These are phyloP conservation scores for Cryphonectria japonica DNA, from an alignment of 2,329 filamentous ascomycete genomes.

Conservation along the genomic window DNA sequence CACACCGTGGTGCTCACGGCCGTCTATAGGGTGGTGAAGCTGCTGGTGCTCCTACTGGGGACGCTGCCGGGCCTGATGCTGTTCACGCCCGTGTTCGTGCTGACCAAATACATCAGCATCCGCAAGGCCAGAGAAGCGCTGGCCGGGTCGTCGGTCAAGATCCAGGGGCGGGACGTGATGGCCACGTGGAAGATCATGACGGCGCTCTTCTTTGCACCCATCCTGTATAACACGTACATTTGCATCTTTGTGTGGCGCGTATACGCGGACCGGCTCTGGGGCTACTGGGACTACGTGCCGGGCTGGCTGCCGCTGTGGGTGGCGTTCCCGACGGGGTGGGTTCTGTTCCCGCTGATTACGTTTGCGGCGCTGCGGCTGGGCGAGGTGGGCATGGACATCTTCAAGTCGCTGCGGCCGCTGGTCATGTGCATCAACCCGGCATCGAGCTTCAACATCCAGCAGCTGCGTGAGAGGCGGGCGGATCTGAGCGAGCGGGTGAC, in stretches of 20 bases:
- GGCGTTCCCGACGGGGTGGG: slow-evolving; percentile 73
- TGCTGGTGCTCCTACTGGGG: slow-evolving; percentile 74
- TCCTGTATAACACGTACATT: slow-evolving; percentile 82
- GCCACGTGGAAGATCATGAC: slow-evolving; percentile 93
- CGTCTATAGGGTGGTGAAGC: slow-evolving; percentile 78
- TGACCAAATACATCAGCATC: slow-evolving; percentile 79
- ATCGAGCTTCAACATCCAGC: slow-evolving; percentile 81
- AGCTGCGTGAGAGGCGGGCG: slow-evolving; percentile 72
- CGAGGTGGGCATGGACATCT: slow-evolving; percentile 98
- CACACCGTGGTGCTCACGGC: slow-evolving; percentile 75
- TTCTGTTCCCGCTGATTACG: slow-evolving; percentile 84
- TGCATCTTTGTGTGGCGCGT: slow-evolving; percentile 75
- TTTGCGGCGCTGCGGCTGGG: slow-evolving; percentile 94
- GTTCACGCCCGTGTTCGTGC: slow-evolving; percentile 86
- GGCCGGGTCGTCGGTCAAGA: slow-evolving; percentile 84
- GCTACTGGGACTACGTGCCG: slow-evolving; percentile 82
- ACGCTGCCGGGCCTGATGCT: slow-evolving; percentile 86
- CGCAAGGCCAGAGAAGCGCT: slow-evolving; percentile 83
- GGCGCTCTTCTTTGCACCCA: slow-evolving; percentile 80
- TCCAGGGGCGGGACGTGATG: slow-evolving; percentile 86
- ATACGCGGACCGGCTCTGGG: slow-evolving; percentile 79
- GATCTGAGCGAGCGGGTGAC: slow-evolving; percentile 83
- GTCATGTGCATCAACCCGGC: slow-evolving; percentile 83
- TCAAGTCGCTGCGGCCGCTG: slow-evolving; percentile 90
- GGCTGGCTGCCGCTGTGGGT: slow-evolving; percentile 79